Evolutionary conservation across 1,284 basidiomycete species (phyloP).

Genomic region (Grifola frondosa): DNA sequence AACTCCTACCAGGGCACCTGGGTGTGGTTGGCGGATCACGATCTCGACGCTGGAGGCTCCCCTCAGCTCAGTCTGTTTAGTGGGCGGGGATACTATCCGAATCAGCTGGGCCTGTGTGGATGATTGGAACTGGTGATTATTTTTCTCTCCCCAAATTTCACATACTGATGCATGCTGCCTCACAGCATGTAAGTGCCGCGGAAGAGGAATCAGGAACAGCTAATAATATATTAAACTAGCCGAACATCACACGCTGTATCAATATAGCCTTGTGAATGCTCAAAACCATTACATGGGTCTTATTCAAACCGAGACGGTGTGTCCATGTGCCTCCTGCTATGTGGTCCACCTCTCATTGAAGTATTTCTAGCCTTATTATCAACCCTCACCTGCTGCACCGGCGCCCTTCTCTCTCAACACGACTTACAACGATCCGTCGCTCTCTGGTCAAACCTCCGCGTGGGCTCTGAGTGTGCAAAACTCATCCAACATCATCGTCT

Average conservation of each 20-base stretch:
- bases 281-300: constrained; percentile 69
- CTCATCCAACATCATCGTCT: constrained; percentile 62
- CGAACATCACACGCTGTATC: constrained; percentile 70
- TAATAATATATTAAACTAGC: constrained; percentile 14
- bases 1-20: constrained; percentile 39
- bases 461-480: constrained; percentile 58
- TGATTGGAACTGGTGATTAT: constrained; percentile 64
- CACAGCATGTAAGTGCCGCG: constrained; percentile 9
- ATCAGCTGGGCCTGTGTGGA: constrained; percentile 71
- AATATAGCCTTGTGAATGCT: constrained; percentile 64
- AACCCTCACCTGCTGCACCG: constrained; percentile 59
- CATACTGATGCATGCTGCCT: not conserved
- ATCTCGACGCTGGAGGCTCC: constrained; percentile 47
- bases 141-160: no score
- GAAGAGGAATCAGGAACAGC: not conserved
- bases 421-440: constrained; percentile 56
- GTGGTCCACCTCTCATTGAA: not conserved
- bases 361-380: constrained; percentile 45
- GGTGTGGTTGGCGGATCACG: constrained; percentile 83
- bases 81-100: constrained; percentile 77
- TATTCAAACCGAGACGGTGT: constrained; percentile 70
- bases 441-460: constrained; percentile 40
- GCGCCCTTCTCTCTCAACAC: constrained; percentile 45
- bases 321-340: not conserved
- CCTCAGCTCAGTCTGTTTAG: constrained; percentile 63